Evolutionary conservation across 2,329 filamentous ascomycete genomes (phyloP).

Genomic region (Aspergillus sp.): DNA sequence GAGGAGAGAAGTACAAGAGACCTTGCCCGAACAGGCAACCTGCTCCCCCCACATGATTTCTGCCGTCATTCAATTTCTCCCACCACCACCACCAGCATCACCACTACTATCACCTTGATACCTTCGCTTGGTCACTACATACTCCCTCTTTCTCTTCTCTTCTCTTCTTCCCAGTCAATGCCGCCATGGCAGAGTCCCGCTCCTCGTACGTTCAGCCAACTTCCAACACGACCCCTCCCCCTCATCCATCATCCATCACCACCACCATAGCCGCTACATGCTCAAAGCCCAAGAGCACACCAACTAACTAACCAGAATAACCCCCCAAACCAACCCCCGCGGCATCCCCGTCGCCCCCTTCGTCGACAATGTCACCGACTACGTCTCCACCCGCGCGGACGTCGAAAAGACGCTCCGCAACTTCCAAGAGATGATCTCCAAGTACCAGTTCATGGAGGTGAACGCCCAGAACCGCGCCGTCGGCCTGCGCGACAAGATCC

Average conservation of each 20-base stretch:
- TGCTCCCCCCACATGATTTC: constrained; percentile 7
- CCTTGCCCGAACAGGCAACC: constrained; percentile 5
- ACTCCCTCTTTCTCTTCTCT: background rate
- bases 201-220: background rate
- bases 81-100: background rate
- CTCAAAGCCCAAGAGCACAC: constrained; percentile 16
- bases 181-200: too few species aligned
- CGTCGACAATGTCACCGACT: constrained; percentile 46
- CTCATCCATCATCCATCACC: background rate
- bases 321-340: constrained; percentile 40
- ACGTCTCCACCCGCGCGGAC: constrained; percentile 44
- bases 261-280: constrained; percentile 14
- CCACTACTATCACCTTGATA: background rate
- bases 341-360: constrained; percentile 48
- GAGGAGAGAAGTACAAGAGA: constrained; percentile 13
- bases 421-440: constrained; percentile 61
- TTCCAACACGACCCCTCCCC: background rate
- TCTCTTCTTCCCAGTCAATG: background rate
- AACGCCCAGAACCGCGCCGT: constrained; percentile 81
- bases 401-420: constrained; percentile 45
- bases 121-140: background rate
- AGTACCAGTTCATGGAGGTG: constrained; percentile 99
- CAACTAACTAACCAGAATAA: constrained; percentile 14
- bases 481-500: constrained; percentile 89
- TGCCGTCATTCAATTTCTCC: constrained; percentile 5